A percentile compares a stretch with the other conserved stretches of the same genome.
phyloP scores from a whole-genome alignment of 1,284 basidiomycete species.

The Sanghuangporus sanghuang region DNA sequence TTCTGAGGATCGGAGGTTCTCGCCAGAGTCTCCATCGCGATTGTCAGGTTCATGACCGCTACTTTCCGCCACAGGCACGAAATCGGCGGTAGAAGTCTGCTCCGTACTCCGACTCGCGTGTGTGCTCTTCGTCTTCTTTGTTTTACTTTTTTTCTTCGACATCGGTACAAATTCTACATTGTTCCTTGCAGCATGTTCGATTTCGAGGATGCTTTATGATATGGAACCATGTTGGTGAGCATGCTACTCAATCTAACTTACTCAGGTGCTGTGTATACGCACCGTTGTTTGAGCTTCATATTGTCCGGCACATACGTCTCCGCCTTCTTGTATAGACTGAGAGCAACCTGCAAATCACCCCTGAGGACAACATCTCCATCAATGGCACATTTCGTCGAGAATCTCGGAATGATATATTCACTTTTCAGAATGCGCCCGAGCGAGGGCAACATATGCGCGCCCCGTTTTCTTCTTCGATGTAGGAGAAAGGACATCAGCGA shows the following conservation, averaged over 20 bases:
- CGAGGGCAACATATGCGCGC: constrained; percentile 68
- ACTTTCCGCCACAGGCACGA: neutral
- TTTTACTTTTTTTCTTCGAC: constrained; percentile 45
- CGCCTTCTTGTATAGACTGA: constrained; percentile 72
- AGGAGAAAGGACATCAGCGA: constrained; percentile 60
- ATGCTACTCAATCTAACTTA: constrained; percentile 41
- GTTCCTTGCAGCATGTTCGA: constrained; percentile 66
- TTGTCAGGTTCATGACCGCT: neutral
- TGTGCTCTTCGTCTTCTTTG: constrained; percentile 29
- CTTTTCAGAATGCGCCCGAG: constrained; percentile 73
- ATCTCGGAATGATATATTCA: constrained; percentile 26
- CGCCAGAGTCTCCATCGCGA: constrained; percentile 9
- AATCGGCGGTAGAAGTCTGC: constrained; percentile 9
- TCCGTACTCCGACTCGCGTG: constrained; percentile 18
- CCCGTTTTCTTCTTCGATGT: constrained; percentile 71
- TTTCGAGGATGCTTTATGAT: constrained; percentile 59
- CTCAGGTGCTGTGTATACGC: constrained; percentile 53
- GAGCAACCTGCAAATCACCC: constrained; percentile 64
- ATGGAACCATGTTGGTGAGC: neutral
- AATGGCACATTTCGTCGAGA: neutral
- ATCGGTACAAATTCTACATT: constrained; percentile 54
- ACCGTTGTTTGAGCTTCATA: constrained; percentile 76
- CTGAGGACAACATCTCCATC: constrained; percentile 30
- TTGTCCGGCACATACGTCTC: constrained; percentile 75
- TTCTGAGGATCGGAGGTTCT: neutral